Conservation (phyloP, 805 yeast species). For the Candida wancherniae region DNA sequence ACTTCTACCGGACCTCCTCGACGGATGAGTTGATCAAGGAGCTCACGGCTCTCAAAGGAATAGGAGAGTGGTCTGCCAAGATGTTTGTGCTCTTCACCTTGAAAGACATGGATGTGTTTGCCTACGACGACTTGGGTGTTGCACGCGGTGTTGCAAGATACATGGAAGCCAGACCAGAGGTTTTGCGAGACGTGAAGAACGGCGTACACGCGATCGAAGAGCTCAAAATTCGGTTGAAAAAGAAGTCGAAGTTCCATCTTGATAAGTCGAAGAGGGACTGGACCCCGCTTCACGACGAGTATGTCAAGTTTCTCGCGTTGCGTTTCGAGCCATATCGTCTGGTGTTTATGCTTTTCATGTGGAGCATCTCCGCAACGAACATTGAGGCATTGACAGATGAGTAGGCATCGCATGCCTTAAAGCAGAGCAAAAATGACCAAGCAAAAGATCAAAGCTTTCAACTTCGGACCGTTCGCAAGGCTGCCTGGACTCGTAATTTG, state of each 20-base stretch:
- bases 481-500: too few species aligned
- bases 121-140: slow-evolving; percentile 77
- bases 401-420: too few species aligned
- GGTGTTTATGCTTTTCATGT: slow-evolving; percentile 63
- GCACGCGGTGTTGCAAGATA: slow-evolving; percentile 75
- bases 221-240: slow-evolving; percentile 26
- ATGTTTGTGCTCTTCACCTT: slow-evolving; percentile 79
- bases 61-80: slow-evolving; percentile 83
- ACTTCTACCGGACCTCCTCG: slow-evolving; percentile 32
- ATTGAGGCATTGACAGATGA: slow-evolving; percentile 40
- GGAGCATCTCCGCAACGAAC: slow-evolving; percentile 64
- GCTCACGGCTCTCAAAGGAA: slow-evolving; percentile 57
- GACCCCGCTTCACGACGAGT: slow-evolving; percentile 60
- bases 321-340: slow-evolving; percentile 62
- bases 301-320: slow-evolving; percentile 51
- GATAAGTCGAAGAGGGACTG: slow-evolving; percentile 51
- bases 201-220: slow-evolving; percentile 30
- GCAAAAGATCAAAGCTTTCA: too few species aligned
- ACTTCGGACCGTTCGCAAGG: too few species aligned
- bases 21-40: slow-evolving; percentile 46
- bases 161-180: slow-evolving; percentile 47
- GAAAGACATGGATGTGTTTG: slow-evolving; percentile 63
- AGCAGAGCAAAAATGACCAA: too few species aligned
- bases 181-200: slow-evolving; percentile 40
- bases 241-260: slow-evolving; percentile 33